phyloP scores from a whole-genome alignment of 345 rosid genomes.

The Eucalyptus sp. region DNA sequence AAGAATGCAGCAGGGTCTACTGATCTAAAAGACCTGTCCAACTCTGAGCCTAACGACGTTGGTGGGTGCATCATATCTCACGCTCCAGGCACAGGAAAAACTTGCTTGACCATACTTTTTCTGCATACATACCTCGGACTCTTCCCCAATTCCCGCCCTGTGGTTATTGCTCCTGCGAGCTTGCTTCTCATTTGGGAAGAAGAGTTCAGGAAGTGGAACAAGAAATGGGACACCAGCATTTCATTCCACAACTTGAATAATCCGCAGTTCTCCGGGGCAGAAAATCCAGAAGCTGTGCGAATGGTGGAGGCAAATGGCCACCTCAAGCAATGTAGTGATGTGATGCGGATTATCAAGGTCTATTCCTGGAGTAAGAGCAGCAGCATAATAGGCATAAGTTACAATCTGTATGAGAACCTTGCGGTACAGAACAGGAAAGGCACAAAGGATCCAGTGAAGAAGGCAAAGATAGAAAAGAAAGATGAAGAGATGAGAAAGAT shows the following conservation, averaged over 20 bases:
- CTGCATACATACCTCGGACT: slow-evolving; percentile 36
- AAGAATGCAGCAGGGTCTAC: slow-evolving; percentile 54
- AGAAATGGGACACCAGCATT: slow-evolving; percentile 45
- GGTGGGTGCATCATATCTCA: slow-evolving; percentile 79
- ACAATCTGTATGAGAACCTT: slow-evolving; percentile 46
- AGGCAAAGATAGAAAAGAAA: not conserved
- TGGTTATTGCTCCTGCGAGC: slow-evolving; percentile 60
- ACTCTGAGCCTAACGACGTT: not conserved
- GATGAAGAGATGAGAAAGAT: slow-evolving; percentile 11
- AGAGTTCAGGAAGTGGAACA: slow-evolving; percentile 60
- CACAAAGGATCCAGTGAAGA: not conserved
- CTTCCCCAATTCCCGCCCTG: slow-evolving; percentile 44
- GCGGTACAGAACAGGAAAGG: slow-evolving; percentile 9
- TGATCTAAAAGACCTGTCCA: slow-evolving; percentile 24
- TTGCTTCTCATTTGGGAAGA: slow-evolving; percentile 82
- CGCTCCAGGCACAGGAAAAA: slow-evolving; percentile 86
- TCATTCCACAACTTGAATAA: slow-evolving; percentile 54
- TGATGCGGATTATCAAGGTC: slow-evolving; percentile 39
- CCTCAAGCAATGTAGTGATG: not conserved
- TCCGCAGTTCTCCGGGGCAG: slow-evolving; percentile 29
- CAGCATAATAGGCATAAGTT: slow-evolving; percentile 56
- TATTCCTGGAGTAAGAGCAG: slow-evolving; percentile 45
- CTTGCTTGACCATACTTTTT: slow-evolving; percentile 59
- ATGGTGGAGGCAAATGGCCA: not conserved
- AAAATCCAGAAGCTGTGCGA: slow-evolving; percentile 7